Percentiles rank a stretch among this genome's conserved stretches.
These are phyloP conservation scores for Trypanosoma brucei DNA, from an alignment of 208 protist species.

Conservation along the genomic window DNA sequence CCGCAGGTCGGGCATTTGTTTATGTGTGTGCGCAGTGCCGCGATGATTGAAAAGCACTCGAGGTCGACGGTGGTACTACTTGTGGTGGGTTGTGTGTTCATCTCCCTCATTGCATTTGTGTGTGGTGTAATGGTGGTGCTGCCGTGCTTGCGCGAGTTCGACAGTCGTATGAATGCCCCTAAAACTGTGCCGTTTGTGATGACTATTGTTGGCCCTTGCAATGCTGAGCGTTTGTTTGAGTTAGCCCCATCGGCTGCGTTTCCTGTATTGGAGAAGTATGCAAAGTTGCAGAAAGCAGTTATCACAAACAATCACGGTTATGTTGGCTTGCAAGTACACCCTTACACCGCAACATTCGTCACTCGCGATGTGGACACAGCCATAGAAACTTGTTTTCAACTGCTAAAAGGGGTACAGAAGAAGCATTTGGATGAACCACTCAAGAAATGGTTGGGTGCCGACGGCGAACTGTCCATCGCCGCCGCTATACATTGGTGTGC, in stretches of 20 bases:
- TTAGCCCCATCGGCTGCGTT: conserved; percentile 54
- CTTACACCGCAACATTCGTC: conserved; percentile 56
- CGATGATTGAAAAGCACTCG: background rate
- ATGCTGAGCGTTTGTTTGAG: conserved; percentile 65
- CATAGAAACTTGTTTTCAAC: conserved; percentile 53
- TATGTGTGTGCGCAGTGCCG: conserved; percentile 14
- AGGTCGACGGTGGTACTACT: conserved; percentile 27
- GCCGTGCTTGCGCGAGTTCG: conserved; percentile 42
- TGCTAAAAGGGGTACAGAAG: conserved; percentile 52
- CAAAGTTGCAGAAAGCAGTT: conserved; percentile 25
- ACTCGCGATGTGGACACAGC: conserved; percentile 39
- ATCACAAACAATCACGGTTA: conserved; percentile 51
- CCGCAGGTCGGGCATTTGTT: conserved; percentile 5
- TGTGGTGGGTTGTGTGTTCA: conserved; percentile 23
- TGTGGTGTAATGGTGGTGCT: conserved; percentile 29
- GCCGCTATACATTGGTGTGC: conserved; percentile 82
- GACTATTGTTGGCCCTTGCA: conserved; percentile 53
- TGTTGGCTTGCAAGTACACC: conserved; percentile 65
- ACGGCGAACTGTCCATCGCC: conserved; percentile 43
- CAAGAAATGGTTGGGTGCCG: conserved; percentile 48
- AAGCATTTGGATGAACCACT: conserved; percentile 52
- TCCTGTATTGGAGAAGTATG: conserved; percentile 42
- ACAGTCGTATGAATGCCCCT: conserved; percentile 52
- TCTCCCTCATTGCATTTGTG: conserved; percentile 25
- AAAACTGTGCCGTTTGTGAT: conserved; percentile 72